Base-by-base conservation (phyloP, 805 yeast genomes). In the Ogataea ganodermae region DNA sequence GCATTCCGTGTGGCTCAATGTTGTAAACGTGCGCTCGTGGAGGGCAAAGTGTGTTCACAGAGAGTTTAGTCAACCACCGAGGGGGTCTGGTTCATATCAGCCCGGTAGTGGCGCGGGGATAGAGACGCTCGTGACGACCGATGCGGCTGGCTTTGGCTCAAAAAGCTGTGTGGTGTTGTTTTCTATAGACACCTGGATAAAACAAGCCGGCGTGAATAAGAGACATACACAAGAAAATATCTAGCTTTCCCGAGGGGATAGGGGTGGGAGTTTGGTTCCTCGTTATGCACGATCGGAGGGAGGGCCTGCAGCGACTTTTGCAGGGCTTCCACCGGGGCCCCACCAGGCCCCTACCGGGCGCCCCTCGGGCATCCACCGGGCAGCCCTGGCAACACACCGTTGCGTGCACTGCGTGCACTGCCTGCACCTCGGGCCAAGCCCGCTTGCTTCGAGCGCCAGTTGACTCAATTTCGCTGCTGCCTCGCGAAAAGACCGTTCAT, bases 401-500 rank as follows among this genome's bases (percentile, higher is more conserved):
- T n/a, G n/a, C n/a, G n/a, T n/a, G n/a, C n/a, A n/a, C n/a, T n/a
- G n/a, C 33, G 17, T 30, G 18, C 33, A 33, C 36, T 23, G 36
- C 36, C 36, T 20, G 17, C 21, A 33, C 36, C 12, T 33, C 17
- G 33, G 17, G 9, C 33, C 33, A 30, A n/a, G 33, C 33, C 33
- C 33, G 16, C 17, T 30, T 18, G 17, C 17, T 30, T 30, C 33
- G 16, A 30, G 33, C 33, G 13, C 33, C 6, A 8, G 13, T n/a
- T 27, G 30, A n/a, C 30, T 16, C 33, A 18, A 9, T 30, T 30
- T 30, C 33, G 14, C 33, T 30, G 33, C 17, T 30, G 33, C 33
- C 33, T 30, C 33, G 33, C 33, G n/a, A 24, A 17, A 6, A 22
- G 9, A 5, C 13, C 35, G 17, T 28, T 46, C 38, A 50, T 50